These are phyloP conservation scores for Trichoderma sp. DNA, from an alignment of 2,329 filamentous ascomycete genomes.

Conservation along the genomic window DNA sequence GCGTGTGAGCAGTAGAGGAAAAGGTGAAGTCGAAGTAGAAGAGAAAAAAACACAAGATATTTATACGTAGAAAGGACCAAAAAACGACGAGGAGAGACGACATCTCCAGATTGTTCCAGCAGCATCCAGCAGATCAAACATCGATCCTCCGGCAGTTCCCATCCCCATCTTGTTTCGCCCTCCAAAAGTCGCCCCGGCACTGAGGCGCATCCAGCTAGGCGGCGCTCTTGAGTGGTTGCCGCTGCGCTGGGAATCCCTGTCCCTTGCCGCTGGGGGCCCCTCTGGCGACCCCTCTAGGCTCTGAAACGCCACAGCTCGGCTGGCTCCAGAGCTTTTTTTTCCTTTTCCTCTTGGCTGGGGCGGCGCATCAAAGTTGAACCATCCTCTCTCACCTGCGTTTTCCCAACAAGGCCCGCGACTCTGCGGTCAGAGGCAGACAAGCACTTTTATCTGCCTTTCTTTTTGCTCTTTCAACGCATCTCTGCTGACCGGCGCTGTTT, in stretches of 20 bases:
- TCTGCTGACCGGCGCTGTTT: neutral
- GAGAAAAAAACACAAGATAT: neutral
- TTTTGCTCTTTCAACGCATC: neutral
- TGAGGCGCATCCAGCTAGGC: slow-evolving; percentile 18
- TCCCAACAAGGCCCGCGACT: slow-evolving; percentile 6
- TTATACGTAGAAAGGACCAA: no score
- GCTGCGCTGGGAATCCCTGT: slow-evolving; percentile 19
- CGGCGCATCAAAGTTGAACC: neutral
- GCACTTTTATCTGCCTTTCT: neutral
- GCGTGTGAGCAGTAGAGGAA: neutral
- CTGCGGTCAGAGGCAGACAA: slow-evolving; percentile 12
- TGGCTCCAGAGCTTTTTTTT: slow-evolving; percentile 13
- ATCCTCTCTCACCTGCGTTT: slow-evolving; percentile 13
- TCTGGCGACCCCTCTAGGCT: neutral
- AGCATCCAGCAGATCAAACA: neutral
- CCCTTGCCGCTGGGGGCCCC: neutral
- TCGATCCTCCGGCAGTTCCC: neutral
- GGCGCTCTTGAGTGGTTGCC: slow-evolving; percentile 22
- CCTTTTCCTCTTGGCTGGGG: neutral
- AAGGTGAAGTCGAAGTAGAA: neutral
- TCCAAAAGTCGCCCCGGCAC: slow-evolving; percentile 14
- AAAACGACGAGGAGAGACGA: no score
- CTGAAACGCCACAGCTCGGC: slow-evolving; percentile 20
- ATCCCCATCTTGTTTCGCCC: neutral
- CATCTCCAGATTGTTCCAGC: no score